Evolutionary conservation across 139 green algal species (phyloP).

Genomic region (Limnomonas spitsbergensis): DNA sequence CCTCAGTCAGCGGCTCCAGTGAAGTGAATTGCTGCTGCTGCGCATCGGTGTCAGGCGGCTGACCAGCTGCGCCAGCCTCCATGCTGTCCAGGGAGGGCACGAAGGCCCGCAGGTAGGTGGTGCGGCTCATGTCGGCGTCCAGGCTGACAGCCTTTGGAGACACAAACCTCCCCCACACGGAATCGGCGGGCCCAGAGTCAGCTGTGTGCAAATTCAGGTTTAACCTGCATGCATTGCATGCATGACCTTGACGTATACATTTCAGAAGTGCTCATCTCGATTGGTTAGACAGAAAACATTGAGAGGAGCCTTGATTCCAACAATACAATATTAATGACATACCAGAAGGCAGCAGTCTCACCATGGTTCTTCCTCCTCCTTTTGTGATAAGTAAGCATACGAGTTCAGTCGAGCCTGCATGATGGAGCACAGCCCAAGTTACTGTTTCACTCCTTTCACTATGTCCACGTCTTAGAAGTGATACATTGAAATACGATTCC

Average conservation of each 20-base stretch:
- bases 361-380: conserved; percentile 49
- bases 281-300: too few species aligned
- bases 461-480: too few species aligned
- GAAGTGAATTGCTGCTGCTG: neutral
- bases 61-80: neutral
- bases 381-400: conserved; percentile 33
- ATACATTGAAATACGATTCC: too few species aligned
- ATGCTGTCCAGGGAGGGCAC: neutral
- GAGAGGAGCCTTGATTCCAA: too few species aligned
- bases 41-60: neutral
- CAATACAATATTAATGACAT: too few species aligned
- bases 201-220: conserved; percentile 14
- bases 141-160: neutral
- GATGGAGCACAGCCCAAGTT: too few species aligned
- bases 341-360: too few species aligned
- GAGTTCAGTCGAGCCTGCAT: conserved; percentile 37
- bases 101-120: neutral
- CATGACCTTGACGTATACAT: too few species aligned
- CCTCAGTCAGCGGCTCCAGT: neutral
- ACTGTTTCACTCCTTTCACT: too few species aligned
- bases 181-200: conserved; percentile 15
- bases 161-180: conserved; percentile 11
- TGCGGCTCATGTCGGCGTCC: neutral
- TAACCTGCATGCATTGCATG: neutral
- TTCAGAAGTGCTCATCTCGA: too few species aligned